Evolutionary conservation across 768 basidiomycete genomes (phyloP), one percentile per base, ranked within the genome.

Genomic region (Russula sp.): DNA sequence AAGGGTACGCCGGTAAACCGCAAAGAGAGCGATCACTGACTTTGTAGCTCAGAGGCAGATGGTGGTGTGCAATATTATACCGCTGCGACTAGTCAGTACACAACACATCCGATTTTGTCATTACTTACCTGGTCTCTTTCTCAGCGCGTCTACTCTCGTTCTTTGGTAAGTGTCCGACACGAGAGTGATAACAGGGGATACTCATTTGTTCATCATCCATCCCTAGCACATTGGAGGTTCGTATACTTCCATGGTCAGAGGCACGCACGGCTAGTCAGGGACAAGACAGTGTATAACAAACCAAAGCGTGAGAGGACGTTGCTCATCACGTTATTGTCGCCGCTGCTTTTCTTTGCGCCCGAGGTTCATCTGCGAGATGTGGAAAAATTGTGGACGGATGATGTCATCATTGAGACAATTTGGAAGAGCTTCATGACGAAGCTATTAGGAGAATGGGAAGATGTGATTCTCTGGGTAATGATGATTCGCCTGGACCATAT

Each of bases 241-340:
- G 34, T 64, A 37, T 55, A 61, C 54, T 61, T 60, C 42, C 63
- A 64, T 10, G 63, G 63, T 20, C 63, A 64, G 47, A 42, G 7
- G 18, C 22, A 51, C 14, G 57, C 63, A 22, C 63, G 63, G 4
- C 48, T 64, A 22, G 47, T 54, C 40, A 53, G 39, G 34, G 20
- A 44, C 11, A 27, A 64, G 32, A 42, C 58, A 1, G 53, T 63
- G 13, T 60, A 61, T 49, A 5, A 42, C 32, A 35, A 14, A 16
- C 22, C 51, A 13, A 16, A 18, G 16, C 51, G 31, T 55, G 52
- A 44, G 45, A 37, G 63, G 27, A 52, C 64, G 0, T 4, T 52
- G n/a, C 55, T 65, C 9, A 65, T 63, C 53, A 62, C 54, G 27
- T 20, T 62, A 27, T 6, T 63, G 11, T 65, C 64, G 10, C 61